Percentiles rank a stretch among this genome's conserved stretches.
Evolutionary conservation across 371 early-diverging fungal species (phyloP).

Genomic region (Rhizopus arrhizus): DNA sequence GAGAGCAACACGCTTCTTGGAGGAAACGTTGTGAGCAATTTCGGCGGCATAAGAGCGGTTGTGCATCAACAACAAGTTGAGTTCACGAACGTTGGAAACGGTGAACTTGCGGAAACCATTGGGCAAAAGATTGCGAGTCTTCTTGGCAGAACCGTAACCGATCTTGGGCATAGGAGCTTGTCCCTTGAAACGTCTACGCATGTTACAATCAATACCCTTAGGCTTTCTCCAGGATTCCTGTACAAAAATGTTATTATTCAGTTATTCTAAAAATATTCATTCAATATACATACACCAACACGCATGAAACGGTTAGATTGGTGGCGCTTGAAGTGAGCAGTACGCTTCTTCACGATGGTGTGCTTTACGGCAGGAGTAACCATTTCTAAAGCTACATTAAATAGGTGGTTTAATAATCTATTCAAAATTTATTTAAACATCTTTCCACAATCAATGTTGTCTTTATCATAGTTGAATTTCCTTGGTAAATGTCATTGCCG

Average conservation of each 20-base stretch:
- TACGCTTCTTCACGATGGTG: constrained; percentile 98
- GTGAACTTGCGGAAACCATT: constrained; percentile 99
- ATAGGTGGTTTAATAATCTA: background rate
- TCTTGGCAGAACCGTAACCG: constrained; percentile 97
- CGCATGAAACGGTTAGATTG: constrained; percentile 99
- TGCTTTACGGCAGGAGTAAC: constrained; percentile 90
- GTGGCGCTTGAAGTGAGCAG: constrained; percentile 96
- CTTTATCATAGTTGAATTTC: background rate
- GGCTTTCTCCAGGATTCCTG: constrained; percentile 99
- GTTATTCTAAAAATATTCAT: background rate
- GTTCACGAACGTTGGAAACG: constrained; percentile 93
- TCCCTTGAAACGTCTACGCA: constrained; percentile 91
- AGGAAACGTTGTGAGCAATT: constrained; percentile 97
- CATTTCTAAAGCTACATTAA: constrained; percentile 63
- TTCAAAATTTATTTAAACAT: too few relatives aligned
- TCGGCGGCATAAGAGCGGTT: constrained; percentile 99
- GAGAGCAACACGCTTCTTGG: constrained; percentile 97
- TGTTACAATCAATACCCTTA: constrained; percentile 89
- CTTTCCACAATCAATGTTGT: background rate
- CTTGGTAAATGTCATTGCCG: background rate
- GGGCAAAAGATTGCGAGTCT: constrained; percentile 95
- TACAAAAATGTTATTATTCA: constrained; percentile 11
- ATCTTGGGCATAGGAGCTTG: constrained; percentile 99
- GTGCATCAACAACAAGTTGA: constrained; percentile 97
- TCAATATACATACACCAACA: constrained; percentile 74